Base-by-base conservation (phyloP, 176 grass and related monocot genomes). In the Eremochloa ophiuroides region DNA sequence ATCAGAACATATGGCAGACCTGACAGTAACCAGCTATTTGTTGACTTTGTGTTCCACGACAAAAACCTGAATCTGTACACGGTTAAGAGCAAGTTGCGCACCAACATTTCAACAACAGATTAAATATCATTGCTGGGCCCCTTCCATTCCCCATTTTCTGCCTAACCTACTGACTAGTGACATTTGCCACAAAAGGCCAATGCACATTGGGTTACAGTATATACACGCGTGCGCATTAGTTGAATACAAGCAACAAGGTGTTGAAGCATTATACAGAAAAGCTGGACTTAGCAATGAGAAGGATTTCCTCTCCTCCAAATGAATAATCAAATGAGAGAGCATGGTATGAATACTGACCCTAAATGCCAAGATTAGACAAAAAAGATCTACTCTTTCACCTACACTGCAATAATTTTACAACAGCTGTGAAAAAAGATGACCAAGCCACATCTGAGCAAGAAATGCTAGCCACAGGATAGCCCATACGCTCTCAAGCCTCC, bases 311-410 rank as follows among this genome's bases (percentile, higher is more conserved):
- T 82, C 81, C 83, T 85, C 73, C 79, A 86, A 86, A 86, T 83
- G 83, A 90, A 90, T 90, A 90, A 90, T 79, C 79, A 90, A 79
- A 86, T 82, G 61, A 73, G 88, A 77, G 83, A 86, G 83, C 88
- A 86, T 69, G 63, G 44, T 67, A 70, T 79, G 75, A 80, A 90
- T 82, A 82, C 79, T 82, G 83, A 86, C 83, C 86, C 78, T 82
- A 86, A 47, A 82, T 60, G 73, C 73, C 83, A 89, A 71, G 71
- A 77, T 85, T 86, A 86, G 83, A 82, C 78, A 77, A 80, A 86
- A 86, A 86, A 60, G 39, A 67, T 82, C 88, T 90, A 86, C 83
- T 62, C 59, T 78, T 85, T 86, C 83, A 74, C 83, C 88, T 86
- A 90, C 29, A 78, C 37, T 78, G 47, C 81, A 74, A 82, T 59